phyloP scores from a whole-genome alignment of 2,329 filamentous ascomycete genomes.

The Blastomyces gilchristii region DNA sequence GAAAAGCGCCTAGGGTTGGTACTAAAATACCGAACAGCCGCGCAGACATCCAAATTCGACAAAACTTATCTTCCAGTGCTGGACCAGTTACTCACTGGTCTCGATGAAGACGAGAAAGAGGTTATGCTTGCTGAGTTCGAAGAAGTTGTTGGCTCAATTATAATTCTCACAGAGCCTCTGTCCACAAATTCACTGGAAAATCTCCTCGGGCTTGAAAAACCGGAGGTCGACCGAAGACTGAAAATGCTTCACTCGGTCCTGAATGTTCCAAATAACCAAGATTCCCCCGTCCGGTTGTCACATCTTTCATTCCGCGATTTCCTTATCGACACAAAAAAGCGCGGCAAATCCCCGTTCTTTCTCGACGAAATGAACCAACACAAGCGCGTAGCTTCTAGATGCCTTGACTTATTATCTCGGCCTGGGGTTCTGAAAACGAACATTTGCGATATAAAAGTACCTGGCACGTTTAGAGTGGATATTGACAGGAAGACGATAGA shows the following conservation, averaged over 20 bases:
- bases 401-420: slow-evolving; percentile 12
- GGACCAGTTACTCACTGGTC: slow-evolving; percentile 14
- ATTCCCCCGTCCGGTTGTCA: slow-evolving; percentile 16
- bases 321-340: slow-evolving; percentile 19
- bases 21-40: slow-evolving; percentile 12
- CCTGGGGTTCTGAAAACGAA: slow-evolving; percentile 13
- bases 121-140: slow-evolving; percentile 15
- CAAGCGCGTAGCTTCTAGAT: slow-evolving; percentile 11
- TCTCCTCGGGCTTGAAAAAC: slow-evolving; percentile 10
- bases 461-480: slow-evolving; percentile 10
- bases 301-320: slow-evolving; percentile 28
- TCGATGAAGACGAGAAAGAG: slow-evolving; percentile 11
- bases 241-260: slow-evolving; percentile 19
- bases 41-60: slow-evolving; percentile 18
- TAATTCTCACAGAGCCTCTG: slow-evolving; percentile 18
- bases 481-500: not conserved
- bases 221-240: slow-evolving; percentile 11
- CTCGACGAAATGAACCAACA: slow-evolving; percentile 15
- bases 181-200: slow-evolving; percentile 14
- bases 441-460: slow-evolving; percentile 15
- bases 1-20: slow-evolving; percentile 12
- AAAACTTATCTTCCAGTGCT: slow-evolving; percentile 22
- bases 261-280: slow-evolving; percentile 10
- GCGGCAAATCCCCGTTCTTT: slow-evolving; percentile 16
- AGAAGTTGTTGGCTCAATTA: slow-evolving; percentile 19